Conservation (phyloP, 352 stramenopile genomes). For the Thalassiosira pacifica region DNA sequence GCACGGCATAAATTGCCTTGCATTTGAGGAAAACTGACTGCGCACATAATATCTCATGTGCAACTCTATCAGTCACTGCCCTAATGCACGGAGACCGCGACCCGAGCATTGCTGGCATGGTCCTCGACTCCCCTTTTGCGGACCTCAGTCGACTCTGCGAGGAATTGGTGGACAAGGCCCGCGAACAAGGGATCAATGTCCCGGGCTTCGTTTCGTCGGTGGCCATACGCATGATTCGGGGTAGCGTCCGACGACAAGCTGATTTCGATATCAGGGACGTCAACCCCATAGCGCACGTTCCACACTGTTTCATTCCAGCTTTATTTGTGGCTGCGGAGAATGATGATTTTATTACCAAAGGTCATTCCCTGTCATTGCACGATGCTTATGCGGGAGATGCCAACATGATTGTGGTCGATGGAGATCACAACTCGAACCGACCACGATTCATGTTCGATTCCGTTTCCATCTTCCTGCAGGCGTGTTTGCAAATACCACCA, state of each 20-base stretch:
- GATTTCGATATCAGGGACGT: slow-evolving; percentile 84
- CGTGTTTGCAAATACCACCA: slow-evolving; percentile 84
- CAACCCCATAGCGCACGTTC: slow-evolving; percentile 80
- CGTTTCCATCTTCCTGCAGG: slow-evolving; percentile 93
- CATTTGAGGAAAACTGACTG: not conserved
- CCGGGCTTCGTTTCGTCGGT: slow-evolving; percentile 90
- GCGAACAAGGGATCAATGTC: slow-evolving; percentile 91
- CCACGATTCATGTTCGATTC: slow-evolving; percentile 94
- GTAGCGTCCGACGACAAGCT: slow-evolving; percentile 88
- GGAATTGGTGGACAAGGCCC: slow-evolving; percentile 94
- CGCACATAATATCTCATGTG: not conserved
- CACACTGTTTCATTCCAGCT: slow-evolving; percentile 92
- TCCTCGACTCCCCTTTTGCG: slow-evolving; percentile 95
- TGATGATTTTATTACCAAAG: slow-evolving; percentile 90
- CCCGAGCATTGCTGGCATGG: slow-evolving; percentile 93
- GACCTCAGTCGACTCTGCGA: slow-evolving; percentile 93
- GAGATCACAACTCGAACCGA: slow-evolving; percentile 94
- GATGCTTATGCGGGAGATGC: slow-evolving; percentile 94
- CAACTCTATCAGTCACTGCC: slow-evolving; percentile 83
- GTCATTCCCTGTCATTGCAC: slow-evolving; percentile 74
- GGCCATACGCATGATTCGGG: slow-evolving; percentile 83
- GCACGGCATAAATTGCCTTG: not conserved
- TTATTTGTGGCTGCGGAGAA: slow-evolving; percentile 92
- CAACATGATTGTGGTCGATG: slow-evolving; percentile 94
- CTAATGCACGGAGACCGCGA: slow-evolving; percentile 94